Percentiles rank a stretch among this genome's conserved stretches.
These are phyloP conservation scores for Suillus clintonianus DNA, from an alignment of 768 basidiomycete species.

Conservation along the genomic window DNA sequence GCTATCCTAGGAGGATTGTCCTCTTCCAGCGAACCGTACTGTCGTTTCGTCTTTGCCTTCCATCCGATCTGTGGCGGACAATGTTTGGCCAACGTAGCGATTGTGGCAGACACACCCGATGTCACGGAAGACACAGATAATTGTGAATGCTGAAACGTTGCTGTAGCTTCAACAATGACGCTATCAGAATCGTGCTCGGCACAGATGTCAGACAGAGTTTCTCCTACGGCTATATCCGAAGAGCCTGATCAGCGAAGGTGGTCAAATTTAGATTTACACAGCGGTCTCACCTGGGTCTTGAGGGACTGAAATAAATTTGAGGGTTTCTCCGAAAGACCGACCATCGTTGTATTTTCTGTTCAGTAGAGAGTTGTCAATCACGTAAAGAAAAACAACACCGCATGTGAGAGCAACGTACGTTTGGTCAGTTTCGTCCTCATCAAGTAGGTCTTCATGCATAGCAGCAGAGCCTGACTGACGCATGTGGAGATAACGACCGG, in stretches of 20 bases:
- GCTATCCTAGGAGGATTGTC: neutral
- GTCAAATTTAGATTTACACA: neutral
- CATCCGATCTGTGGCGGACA: neutral
- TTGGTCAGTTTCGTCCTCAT: neutral
- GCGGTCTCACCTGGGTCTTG: neutral
- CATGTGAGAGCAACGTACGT: neutral
- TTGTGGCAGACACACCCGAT: neutral
- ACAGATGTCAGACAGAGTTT: neutral
- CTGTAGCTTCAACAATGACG: neutral
- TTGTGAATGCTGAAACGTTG: neutral
- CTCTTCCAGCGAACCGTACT: neutral
- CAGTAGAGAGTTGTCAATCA: neutral
- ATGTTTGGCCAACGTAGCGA: neutral
- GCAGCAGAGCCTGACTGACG: neutral
- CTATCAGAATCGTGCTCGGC: neutral
- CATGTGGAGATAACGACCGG: neutral
- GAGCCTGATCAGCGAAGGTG: neutral
- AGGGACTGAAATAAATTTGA: too few species aligned
- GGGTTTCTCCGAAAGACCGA: too few species aligned
- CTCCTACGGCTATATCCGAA: neutral
- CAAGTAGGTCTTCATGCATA: neutral
- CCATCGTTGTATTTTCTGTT: neutral
- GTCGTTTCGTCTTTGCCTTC: constrained; percentile 1
- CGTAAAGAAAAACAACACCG: neutral
- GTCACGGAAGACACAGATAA: neutral